Percentiles rank a stretch among this genome's conserved stretches.
phyloP scores from a whole-genome alignment of 2,329 filamentous ascomycete genomes.

The Ophiostoma quercus region DNA sequence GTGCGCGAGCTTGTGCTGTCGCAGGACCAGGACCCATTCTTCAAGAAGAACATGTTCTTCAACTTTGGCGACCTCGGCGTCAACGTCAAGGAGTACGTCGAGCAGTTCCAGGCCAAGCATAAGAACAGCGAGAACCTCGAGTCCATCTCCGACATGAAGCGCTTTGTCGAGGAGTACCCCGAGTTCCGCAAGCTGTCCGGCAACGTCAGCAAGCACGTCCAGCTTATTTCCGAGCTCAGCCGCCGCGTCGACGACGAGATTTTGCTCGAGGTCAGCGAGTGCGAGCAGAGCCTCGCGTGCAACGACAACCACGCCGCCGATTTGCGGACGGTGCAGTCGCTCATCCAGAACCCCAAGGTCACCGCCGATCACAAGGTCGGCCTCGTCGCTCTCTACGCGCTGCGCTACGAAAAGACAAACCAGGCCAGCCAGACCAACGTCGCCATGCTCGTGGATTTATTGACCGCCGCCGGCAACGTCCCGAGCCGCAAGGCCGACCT shows the following conservation, averaged over 20 bases:
- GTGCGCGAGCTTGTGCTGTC: slow-evolving; percentile 91
- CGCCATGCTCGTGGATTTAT: slow-evolving; percentile 77
- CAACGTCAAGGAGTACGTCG: slow-evolving; percentile 97
- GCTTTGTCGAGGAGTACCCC: slow-evolving; percentile 97
- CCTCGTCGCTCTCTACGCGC: slow-evolving; percentile 86
- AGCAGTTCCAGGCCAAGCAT: slow-evolving; percentile 97
- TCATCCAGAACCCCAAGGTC: slow-evolving; percentile 76
- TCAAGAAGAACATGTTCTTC: slow-evolving; percentile 98
- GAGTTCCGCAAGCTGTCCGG: slow-evolving; percentile 96
- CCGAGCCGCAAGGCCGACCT: slow-evolving; percentile 69
- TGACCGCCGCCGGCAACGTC: slow-evolving; percentile 77
- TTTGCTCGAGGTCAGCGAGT: slow-evolving; percentile 90
- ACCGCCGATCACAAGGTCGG: slow-evolving; percentile 79
- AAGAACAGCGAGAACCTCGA: slow-evolving; percentile 94
- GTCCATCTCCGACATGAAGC: slow-evolving; percentile 97
- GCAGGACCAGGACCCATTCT: slow-evolving; percentile 96
- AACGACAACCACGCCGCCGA: slow-evolving; percentile 91
- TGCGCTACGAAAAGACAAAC: slow-evolving; percentile 84
- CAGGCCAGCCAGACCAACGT: slow-evolving; percentile 76
- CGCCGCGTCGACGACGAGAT: slow-evolving; percentile 79
- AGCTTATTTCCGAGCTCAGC: slow-evolving; percentile 87
- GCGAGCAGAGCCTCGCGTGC: slow-evolving; percentile 94
- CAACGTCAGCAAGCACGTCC: slow-evolving; percentile 98
- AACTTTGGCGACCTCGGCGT: slow-evolving; percentile 95
- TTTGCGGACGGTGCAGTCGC: slow-evolving; percentile 76